phyloP scores from a whole-genome alignment of 2,329 filamentous ascomycete genomes.

The Magnaporthiopsis rhizophila region DNA sequence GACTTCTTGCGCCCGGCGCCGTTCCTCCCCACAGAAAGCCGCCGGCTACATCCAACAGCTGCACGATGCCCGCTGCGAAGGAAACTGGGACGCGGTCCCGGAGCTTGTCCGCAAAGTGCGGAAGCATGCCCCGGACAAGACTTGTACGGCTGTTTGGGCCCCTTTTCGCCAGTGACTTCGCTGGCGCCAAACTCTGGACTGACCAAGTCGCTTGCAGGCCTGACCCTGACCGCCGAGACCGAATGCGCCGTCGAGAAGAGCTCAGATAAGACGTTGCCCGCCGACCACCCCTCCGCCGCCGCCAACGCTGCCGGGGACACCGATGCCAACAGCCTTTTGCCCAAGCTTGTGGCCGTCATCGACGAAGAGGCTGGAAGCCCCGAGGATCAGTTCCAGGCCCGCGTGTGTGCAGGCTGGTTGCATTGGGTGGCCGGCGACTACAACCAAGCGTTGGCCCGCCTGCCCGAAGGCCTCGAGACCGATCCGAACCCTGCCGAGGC shows the following conservation, averaged over 20 bases:
- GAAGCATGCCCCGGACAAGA: conserved; percentile 81
- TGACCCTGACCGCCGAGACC: conserved; percentile 60
- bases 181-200: conserved; percentile 14
- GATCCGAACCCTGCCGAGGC: conserved; percentile 36
- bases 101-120: conserved; percentile 88
- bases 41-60: conserved; percentile 73
- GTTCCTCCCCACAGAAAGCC: conserved; percentile 49
- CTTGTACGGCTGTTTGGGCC: conserved; percentile 52
- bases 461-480: conserved; percentile 56
- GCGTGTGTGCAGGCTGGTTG: conserved; percentile 76
- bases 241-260: conserved; percentile 58
- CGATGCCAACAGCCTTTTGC: conserved; percentile 33
- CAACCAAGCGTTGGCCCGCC: conserved; percentile 45
- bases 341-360: conserved; percentile 47
- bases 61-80: conserved; percentile 80
- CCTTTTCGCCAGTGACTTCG: conserved; percentile 10
- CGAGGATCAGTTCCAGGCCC: conserved; percentile 67
- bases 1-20: not conserved
- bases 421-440: conserved; percentile 72
- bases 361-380: conserved; percentile 44
- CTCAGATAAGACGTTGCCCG: conserved; percentile 32
- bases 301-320: conserved; percentile 30
- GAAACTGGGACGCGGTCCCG: conserved; percentile 76
- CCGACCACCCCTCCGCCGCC: conserved; percentile 32
- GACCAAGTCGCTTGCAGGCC: conserved; percentile 38